These are phyloP conservation scores for Nicotiana sylvestris DNA, from an alignment of 257 asterid species.

Conservation along the genomic window DNA sequence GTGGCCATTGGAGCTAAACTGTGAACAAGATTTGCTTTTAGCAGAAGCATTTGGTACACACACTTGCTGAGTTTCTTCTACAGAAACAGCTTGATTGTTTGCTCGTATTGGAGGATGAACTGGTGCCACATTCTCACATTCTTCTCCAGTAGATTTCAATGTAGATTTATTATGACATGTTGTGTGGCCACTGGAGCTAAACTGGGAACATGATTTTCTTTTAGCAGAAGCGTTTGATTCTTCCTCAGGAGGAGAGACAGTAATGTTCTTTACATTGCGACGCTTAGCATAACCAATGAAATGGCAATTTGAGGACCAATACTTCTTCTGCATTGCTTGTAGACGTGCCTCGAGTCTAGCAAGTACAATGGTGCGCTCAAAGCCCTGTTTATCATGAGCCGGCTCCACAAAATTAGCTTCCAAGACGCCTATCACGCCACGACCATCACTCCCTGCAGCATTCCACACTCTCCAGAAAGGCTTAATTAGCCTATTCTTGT, in stretches of 20 bases:
- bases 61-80: constrained; percentile 8
- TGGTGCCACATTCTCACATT: background rate
- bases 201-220: background rate
- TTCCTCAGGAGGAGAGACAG: background rate
- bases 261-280: background rate
- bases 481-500: constrained; percentile 80
- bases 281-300: constrained; percentile 21
- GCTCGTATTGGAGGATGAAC: constrained; percentile 3
- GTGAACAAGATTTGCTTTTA: background rate
- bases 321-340: constrained; percentile 14
- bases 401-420: constrained; percentile 20
- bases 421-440: constrained; percentile 63
- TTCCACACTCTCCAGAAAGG: constrained; percentile 93
- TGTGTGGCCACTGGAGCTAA: background rate
- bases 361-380: constrained; percentile 12
- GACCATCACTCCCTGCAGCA: constrained; percentile 87
- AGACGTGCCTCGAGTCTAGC: constrained; percentile 15
- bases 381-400: constrained; percentile 20
- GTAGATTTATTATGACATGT: background rate
- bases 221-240: background rate
- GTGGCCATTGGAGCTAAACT: background rate
- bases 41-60: background rate
- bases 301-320: constrained; percentile 17
- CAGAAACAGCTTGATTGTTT: constrained; percentile 3
- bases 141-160: background rate